phyloP scores from a whole-genome alignment of 768 basidiomycete species.

The Boletus sp. region DNA sequence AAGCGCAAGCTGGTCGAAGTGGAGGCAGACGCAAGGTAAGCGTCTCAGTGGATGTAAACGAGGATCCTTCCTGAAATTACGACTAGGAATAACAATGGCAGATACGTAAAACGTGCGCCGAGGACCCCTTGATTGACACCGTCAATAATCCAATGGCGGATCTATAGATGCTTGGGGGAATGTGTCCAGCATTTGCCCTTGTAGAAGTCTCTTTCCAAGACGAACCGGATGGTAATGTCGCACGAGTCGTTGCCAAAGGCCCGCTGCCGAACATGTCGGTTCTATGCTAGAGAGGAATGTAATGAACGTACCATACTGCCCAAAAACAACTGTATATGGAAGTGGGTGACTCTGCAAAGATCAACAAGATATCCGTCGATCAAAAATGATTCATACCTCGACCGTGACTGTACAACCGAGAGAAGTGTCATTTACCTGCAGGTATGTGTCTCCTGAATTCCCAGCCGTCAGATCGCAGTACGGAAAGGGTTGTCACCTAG shows the following conservation, averaged over 20 bases:
- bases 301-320: slow-evolving; percentile 48
- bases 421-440: slow-evolving; percentile 27
- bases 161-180: slow-evolving; percentile 36
- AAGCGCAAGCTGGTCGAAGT: slow-evolving; percentile 57
- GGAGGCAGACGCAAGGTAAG: slow-evolving; percentile 58
- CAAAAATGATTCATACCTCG: slow-evolving; percentile 12
- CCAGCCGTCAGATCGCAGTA: neutral
- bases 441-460: slow-evolving; percentile 27
- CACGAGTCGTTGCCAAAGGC: slow-evolving; percentile 48
- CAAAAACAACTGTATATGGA: slow-evolving; percentile 50
- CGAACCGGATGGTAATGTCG: slow-evolving; percentile 60
- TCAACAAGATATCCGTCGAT: neutral
- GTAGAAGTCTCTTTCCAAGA: slow-evolving; percentile 46
- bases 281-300: neutral
- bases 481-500: neutral
- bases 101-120: slow-evolving; percentile 25
- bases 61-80: neutral
- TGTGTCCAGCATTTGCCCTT: slow-evolving; percentile 48
- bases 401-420: slow-evolving; percentile 19
- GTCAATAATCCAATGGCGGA: slow-evolving; percentile 4
- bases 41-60: neutral
- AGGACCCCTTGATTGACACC: slow-evolving; percentile 13
- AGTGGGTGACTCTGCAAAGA: slow-evolving; percentile 50
- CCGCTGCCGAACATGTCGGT: slow-evolving; percentile 34
- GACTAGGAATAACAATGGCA: slow-evolving; percentile 23